Conservation (phyloP, 768 basidiomycete species). For the Tylopilus sp. region DNA sequence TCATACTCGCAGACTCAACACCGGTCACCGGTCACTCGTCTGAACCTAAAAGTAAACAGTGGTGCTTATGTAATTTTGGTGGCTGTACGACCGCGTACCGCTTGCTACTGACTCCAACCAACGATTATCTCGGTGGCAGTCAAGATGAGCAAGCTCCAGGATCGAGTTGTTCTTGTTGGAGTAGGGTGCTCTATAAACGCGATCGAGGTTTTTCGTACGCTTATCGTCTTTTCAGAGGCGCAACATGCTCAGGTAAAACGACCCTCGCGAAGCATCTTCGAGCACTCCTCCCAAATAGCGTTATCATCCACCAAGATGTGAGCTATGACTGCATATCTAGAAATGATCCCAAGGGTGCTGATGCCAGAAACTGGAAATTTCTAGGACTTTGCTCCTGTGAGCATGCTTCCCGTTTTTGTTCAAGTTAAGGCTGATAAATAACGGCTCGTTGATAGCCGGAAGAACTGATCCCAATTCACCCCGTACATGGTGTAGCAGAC, state of each 20-base stretch:
- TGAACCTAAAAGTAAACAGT: too few relatives aligned
- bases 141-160: slow-evolving; percentile 17
- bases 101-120: too few relatives aligned
- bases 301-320: slow-evolving; percentile 93
- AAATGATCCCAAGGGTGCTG: neutral
- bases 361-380: neutral
- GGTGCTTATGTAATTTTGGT: too few relatives aligned
- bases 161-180: slow-evolving; percentile 42
- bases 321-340: slow-evolving; percentile 35
- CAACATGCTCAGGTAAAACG: slow-evolving; percentile 94
- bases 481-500: slow-evolving; percentile 77
- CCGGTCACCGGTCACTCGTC: too few relatives aligned
- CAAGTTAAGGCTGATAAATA: neutral
- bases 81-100: too few relatives aligned
- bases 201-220: neutral
- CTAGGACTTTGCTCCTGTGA: slow-evolving; percentile 89
- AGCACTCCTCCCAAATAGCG: slow-evolving; percentile 66
- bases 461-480: slow-evolving; percentile 45
- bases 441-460: slow-evolving; percentile 19
- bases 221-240: slow-evolving; percentile 52
- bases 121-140: too few relatives aligned
- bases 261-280: slow-evolving; percentile 89
- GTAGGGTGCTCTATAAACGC: slow-evolving; percentile 42
- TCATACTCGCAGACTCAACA: too few relatives aligned
- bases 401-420: slow-evolving; percentile 29